Evolutionary conservation across 768 basidiomycete genomes (phyloP).

Genomic region (Piloderma croceum): DNA sequence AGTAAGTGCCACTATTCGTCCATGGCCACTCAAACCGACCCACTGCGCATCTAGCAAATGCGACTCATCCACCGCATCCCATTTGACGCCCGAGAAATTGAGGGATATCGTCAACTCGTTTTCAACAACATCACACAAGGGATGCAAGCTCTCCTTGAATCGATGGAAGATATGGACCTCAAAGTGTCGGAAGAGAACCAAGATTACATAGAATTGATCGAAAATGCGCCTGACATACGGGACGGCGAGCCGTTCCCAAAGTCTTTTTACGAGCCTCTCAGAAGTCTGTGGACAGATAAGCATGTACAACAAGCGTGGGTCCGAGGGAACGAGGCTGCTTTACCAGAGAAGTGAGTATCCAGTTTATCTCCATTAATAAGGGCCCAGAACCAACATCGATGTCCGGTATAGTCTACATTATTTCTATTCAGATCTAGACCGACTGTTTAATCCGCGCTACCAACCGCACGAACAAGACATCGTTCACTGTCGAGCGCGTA

Average conservation of each 20-base stretch:
- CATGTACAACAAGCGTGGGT: constrained; percentile 71
- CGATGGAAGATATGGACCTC: constrained; percentile 86
- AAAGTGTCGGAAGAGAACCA: constrained; percentile 59
- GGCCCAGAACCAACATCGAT: constrained; percentile 4
- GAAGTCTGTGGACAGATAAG: constrained; percentile 69
- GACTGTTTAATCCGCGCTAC: constrained; percentile 71
- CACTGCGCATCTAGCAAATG: constrained; percentile 68
- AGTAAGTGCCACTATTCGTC: constrained; percentile 31
- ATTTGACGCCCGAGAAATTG: constrained; percentile 77
- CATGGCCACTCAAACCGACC: constrained; percentile 3
- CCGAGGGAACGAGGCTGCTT: constrained; percentile 83
- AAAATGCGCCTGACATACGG: constrained; percentile 62
- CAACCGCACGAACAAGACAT: constrained; percentile 83
- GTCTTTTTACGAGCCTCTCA: constrained; percentile 61
- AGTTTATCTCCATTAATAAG: neutral
- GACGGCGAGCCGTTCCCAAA: constrained; percentile 79
- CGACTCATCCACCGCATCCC: constrained; percentile 86
- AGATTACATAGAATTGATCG: constrained; percentile 55
- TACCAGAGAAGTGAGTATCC: constrained; percentile 76
- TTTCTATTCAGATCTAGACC: constrained; percentile 75
- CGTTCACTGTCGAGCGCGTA: constrained; percentile 77
- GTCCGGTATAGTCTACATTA: constrained; percentile 50
- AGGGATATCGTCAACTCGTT: constrained; percentile 85
- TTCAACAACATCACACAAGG: constrained; percentile 91
- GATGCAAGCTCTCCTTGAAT: constrained; percentile 74